Percentiles rank a stretch among this genome's conserved stretches.
phyloP scores from a whole-genome alignment of 768 basidiomycete genomes.

The Rhizopogon roseolus region DNA sequence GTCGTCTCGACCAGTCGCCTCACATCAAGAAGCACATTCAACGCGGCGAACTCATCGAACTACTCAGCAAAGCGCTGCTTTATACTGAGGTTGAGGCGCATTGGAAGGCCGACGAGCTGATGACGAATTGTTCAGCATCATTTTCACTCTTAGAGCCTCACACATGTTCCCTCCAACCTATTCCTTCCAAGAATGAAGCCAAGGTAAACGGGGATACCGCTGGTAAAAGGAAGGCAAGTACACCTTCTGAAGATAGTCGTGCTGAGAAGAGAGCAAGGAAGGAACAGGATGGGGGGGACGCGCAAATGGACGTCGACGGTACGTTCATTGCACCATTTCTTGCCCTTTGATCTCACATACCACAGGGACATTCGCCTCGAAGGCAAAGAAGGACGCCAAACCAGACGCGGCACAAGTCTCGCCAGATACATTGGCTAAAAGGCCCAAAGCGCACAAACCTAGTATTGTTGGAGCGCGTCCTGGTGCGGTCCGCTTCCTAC shows the following conservation, averaged over 20 bases:
- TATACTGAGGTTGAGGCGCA: conserved; percentile 83
- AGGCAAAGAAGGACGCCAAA: conserved; percentile 16
- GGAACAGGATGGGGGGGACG: conserved; percentile 34
- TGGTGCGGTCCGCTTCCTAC: conserved; percentile 41
- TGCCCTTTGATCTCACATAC: neutral
- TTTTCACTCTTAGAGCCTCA: conserved; percentile 79
- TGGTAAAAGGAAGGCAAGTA: conserved; percentile 49
- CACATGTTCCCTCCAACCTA: conserved; percentile 54
- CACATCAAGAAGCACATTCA: conserved; percentile 70
- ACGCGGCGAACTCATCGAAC: conserved; percentile 76
- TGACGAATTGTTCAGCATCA: conserved; percentile 58
- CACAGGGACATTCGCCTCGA: conserved; percentile 10
- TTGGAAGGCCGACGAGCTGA: conserved; percentile 61
- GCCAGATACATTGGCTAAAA: conserved; percentile 23
- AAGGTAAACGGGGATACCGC: conserved; percentile 15
- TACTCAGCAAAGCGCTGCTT: conserved; percentile 74
- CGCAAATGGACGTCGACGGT: conserved; percentile 39
- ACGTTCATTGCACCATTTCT: conserved; percentile 22
- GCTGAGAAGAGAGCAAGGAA: conserved; percentile 62
- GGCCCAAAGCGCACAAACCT: conserved; percentile 31
- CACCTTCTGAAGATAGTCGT: conserved; percentile 43
- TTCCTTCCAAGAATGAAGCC: conserved; percentile 6
- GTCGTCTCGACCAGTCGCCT: conserved; percentile 63
- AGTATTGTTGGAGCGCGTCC: conserved; percentile 24
- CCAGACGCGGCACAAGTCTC: conserved; percentile 14